Evolutionary conservation across 345 rosid species (phyloP).

Genomic region (Gossypium bickii): DNA sequence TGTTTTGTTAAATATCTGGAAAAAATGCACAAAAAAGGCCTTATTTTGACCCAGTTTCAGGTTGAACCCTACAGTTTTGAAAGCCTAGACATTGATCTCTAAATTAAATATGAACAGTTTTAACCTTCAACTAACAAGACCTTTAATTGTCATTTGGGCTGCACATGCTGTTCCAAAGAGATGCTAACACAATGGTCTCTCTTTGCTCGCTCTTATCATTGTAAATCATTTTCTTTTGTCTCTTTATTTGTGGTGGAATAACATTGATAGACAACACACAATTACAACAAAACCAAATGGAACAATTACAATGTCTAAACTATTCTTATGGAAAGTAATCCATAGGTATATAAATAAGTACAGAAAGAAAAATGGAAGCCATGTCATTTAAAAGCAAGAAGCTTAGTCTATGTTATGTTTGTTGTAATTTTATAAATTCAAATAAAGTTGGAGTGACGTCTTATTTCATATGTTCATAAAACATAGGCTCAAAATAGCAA

Average conservation of each 20-base stretch:
- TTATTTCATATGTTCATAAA: background rate
- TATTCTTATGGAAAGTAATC: background rate
- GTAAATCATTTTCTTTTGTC: background rate
- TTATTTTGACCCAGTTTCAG: background rate
- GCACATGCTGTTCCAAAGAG: background rate
- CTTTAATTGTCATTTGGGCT: background rate
- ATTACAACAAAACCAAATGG: slow-evolving; percentile 3
- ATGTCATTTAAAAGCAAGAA: background rate
- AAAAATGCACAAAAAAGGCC: background rate
- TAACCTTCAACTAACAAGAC: background rate
- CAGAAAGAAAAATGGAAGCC: background rate
- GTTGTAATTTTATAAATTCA: background rate
- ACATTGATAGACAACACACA: slow-evolving; percentile 1
- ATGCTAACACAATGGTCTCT: background rate
- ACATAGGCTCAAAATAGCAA: background rate
- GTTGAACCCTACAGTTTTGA: background rate
- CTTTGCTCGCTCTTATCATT: slow-evolving; percentile 3
- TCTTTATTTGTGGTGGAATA: background rate
- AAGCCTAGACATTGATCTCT: background rate
- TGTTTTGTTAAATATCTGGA: slow-evolving; percentile 3
- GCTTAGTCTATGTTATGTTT: background rate
- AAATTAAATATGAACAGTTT: slow-evolving; percentile 1
- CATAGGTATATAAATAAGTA: background rate
- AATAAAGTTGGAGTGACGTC: background rate
- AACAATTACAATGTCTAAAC: background rate